These are phyloP conservation scores for Fusarium coicis DNA, from an alignment of 2,329 filamentous ascomycete genomes.

Conservation along the genomic window DNA sequence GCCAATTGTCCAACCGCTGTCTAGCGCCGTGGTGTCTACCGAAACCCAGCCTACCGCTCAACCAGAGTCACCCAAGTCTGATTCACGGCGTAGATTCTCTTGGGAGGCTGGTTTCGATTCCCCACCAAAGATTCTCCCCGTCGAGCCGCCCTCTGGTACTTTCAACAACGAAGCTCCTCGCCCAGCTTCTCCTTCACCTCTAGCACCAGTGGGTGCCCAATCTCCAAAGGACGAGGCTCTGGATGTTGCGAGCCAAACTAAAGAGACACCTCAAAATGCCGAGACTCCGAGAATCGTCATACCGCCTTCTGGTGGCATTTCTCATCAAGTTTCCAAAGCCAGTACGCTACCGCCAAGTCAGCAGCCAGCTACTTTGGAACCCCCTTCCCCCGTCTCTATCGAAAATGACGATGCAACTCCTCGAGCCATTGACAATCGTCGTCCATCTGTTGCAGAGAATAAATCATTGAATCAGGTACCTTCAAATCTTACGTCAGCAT, in stretches of 20 bases:
- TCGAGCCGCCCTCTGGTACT: slow-evolving; percentile 9
- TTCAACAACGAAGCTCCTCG: slow-evolving; percentile 11
- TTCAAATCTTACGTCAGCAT: slow-evolving; percentile 50
- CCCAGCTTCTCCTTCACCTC: slow-evolving; percentile 21
- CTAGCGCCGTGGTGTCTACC: neutral
- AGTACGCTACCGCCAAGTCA: slow-evolving; percentile 35
- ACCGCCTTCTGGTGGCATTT: slow-evolving; percentile 34
- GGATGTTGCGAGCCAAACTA: slow-evolving; percentile 13
- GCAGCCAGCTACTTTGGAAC: slow-evolving; percentile 47
- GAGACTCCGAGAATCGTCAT: slow-evolving; percentile 37
- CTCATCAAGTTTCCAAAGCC: slow-evolving; percentile 42
- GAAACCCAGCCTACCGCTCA: slow-evolving; percentile 9
- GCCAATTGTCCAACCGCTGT: neutral
- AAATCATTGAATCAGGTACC: slow-evolving; percentile 52
- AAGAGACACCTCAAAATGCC: slow-evolving; percentile 22
- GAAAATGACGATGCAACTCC: slow-evolving; percentile 46
- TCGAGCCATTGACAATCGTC: slow-evolving; percentile 40
- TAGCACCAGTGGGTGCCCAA: slow-evolving; percentile 19
- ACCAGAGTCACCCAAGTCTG: slow-evolving; percentile 7
- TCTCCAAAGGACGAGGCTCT: slow-evolving; percentile 21
- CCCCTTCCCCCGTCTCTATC: slow-evolving; percentile 57
- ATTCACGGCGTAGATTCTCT: slow-evolving; percentile 49
- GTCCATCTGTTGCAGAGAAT: slow-evolving; percentile 54
- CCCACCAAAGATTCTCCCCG: slow-evolving; percentile 23
- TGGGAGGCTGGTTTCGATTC: slow-evolving; percentile 50